Conservation (phyloP, 306 rosid species). For the Prosopis cineraria region DNA sequence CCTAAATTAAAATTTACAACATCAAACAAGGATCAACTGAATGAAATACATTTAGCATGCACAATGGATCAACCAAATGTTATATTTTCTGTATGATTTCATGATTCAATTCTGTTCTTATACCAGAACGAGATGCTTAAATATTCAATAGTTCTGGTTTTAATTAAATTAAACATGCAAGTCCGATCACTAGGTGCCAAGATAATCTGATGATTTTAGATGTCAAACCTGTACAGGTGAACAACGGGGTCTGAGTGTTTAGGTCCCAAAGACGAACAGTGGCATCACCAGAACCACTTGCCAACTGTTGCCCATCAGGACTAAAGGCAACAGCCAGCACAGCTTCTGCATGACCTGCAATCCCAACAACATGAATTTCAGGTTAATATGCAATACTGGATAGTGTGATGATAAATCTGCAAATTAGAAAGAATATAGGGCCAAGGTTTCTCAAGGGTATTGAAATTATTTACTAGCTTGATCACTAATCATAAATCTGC, state of each 20-base stretch:
- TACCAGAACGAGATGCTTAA: slow-evolving; percentile 4
- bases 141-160: not conserved
- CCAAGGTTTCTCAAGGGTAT: not conserved
- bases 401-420: not conserved
- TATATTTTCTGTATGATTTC: not conserved
- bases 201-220: slow-evolving; percentile 34
- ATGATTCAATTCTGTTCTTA: slow-evolving; percentile 1
- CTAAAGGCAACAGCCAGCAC: slow-evolving; percentile 86
- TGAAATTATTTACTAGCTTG: too few relatives aligned
- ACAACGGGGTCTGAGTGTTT: slow-evolving; percentile 80
- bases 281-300: slow-evolving; percentile 97
- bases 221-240: slow-evolving; percentile 82
- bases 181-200: slow-evolving; percentile 4
- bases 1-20: slow-evolving; percentile 4
- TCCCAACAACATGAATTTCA: slow-evolving; percentile 17
- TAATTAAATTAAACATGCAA: slow-evolving; percentile 11
- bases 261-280: slow-evolving; percentile 94
- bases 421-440: not conserved
- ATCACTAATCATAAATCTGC: not conserved
- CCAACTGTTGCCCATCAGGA: slow-evolving; percentile 90
- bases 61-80: slow-evolving; percentile 12
- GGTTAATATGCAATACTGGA: not conserved
- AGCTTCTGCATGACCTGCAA: slow-evolving; percentile 87
- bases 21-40: slow-evolving; percentile 5
- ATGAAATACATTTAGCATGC: slow-evolving; percentile 7